Evolutionary conservation across 1,284 basidiomycete species (phyloP).

Genomic region (Irpex sp.): DNA sequence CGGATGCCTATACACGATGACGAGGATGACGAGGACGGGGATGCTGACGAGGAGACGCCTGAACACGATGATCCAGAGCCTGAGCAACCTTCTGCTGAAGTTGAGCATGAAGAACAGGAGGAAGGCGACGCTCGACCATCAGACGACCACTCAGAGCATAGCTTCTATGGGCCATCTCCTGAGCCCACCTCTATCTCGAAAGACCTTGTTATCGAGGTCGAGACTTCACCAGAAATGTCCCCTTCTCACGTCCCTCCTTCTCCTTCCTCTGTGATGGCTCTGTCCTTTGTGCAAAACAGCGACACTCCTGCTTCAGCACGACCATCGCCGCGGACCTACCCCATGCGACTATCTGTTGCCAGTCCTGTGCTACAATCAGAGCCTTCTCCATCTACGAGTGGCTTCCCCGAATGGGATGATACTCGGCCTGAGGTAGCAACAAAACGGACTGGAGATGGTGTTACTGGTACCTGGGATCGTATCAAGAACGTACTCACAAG

Average conservation of each 20-base stretch:
- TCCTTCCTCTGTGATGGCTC: conserved; percentile 43
- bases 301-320: conserved; percentile 39
- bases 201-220: conserved; percentile 57
- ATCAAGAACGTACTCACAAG: conserved; percentile 59
- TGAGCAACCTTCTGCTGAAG: conserved; percentile 8
- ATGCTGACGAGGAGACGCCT: conserved; percentile 25
- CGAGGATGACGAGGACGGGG: conserved; percentile 46
- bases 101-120: conserved; percentile 32
- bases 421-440: conserved; percentile 46
- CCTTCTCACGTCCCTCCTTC: conserved; percentile 45
- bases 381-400: conserved; percentile 48
- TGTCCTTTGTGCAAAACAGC: conserved; percentile 31
- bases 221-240: conserved; percentile 49
- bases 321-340: conserved; percentile 47
- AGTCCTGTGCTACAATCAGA: conserved; percentile 49
- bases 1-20: conserved; percentile 54
- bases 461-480: conserved; percentile 62
- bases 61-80: conserved; percentile 38
- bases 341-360: conserved; percentile 57
- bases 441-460: conserved; percentile 54
- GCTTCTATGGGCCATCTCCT: conserved; percentile 12
- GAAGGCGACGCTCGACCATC: conserved; percentile 15
- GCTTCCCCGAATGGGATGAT: conserved; percentile 55
- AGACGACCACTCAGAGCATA: conserved; percentile 17
- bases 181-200: conserved; percentile 48